Base-by-base conservation (phyloP, 2,329 filamentous ascomycete species). In the Cladosporium sp. region DNA sequence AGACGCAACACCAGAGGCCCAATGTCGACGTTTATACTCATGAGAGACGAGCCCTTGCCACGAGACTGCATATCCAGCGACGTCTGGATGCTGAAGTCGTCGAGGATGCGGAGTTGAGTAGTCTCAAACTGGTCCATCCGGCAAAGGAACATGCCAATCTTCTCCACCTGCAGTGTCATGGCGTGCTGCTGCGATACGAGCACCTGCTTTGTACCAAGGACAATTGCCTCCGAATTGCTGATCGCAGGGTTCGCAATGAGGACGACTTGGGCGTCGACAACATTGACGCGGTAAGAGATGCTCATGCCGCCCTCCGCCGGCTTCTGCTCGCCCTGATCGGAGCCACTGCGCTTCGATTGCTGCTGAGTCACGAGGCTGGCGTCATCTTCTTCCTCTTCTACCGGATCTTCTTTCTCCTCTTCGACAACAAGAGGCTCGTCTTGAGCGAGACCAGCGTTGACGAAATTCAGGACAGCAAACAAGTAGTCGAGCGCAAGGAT, bases 101-200 rank as follows among this genome's bases (percentile, higher is more conserved):
- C 95, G 32, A 99, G 81, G 56, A 99, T 95, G 14, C 93, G 84
- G 43, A 98, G 78, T 35, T 89, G 83, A 38, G 86, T 91, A 3
- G 87, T 90, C 61, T 98, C 92, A 61, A 97, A 97, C 58, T 85
- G 88, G 69, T 99, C 95, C 93, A 99, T 98, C 10, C 93, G 87
- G 66, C 95, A 98, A 32, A 98, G 72, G 68, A 96, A 99, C 93
- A 99, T 98, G 61, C 93, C 93, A 49, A 97, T 82, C 65, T 97
- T 85, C 7, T 89, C 91, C 2, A 98, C 83, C 66, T 98, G 92
- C 65, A 99, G 80, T 1, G 93, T 96, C 61, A 95, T 80, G 8
- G 92, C 89, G 72, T 97, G 89, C 68, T 98, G 95, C 63, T 95
- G 87, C 2, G 92, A 95, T 9, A 97, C 78, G 2, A 97, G 78